Evolutionary conservation across 202 grass and related monocot genomes (phyloP).

Genomic region (Cymbopogon flexuosus): DNA sequence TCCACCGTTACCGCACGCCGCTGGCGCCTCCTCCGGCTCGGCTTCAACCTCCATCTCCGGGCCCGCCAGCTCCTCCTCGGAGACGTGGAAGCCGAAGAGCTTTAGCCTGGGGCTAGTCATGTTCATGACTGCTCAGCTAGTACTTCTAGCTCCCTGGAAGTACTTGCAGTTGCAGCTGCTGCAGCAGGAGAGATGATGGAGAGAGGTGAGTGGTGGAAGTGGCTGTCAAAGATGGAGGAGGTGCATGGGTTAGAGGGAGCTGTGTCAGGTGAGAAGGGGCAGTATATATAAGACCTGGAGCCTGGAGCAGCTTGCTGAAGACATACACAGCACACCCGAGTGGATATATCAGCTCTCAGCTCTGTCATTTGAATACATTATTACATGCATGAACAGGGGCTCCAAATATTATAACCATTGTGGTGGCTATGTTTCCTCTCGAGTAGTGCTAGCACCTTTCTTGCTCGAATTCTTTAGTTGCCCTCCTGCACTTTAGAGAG

Average conservation of each 20-base stretch:
- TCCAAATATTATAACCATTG: slow-evolving; percentile 29
- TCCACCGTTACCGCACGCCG: slow-evolving; percentile 15
- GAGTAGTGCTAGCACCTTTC: background rate
- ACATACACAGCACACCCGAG: background rate
- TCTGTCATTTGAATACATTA: slow-evolving; percentile 33
- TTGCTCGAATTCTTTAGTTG: slow-evolving; percentile 5
- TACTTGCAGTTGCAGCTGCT: background rate
- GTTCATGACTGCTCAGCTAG: background rate
- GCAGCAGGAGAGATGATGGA: background rate
- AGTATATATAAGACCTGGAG: slow-evolving; percentile 72
- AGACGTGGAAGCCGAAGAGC: slow-evolving; percentile 85
- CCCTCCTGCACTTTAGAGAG: slow-evolving; percentile 41
- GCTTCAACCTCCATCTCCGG: background rate
- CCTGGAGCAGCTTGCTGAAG: background rate
- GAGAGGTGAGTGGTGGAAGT: background rate
- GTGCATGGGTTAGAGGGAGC: slow-evolving; percentile 57
- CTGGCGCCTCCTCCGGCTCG: slow-evolving; percentile 2
- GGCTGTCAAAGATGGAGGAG: slow-evolving; percentile 40
- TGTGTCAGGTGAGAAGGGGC: slow-evolving; percentile 56
- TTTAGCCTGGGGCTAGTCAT: slow-evolving; percentile 76
- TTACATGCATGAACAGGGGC: slow-evolving; percentile 35
- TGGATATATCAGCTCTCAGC: slow-evolving; percentile 26
- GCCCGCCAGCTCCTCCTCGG: slow-evolving; percentile 33
- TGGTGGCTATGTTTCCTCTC: slow-evolving; percentile 12
- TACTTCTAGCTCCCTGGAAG: background rate